Conservation (phyloP, 176 grass and related monocot genomes). For the Triticum timopheevii region DNA sequence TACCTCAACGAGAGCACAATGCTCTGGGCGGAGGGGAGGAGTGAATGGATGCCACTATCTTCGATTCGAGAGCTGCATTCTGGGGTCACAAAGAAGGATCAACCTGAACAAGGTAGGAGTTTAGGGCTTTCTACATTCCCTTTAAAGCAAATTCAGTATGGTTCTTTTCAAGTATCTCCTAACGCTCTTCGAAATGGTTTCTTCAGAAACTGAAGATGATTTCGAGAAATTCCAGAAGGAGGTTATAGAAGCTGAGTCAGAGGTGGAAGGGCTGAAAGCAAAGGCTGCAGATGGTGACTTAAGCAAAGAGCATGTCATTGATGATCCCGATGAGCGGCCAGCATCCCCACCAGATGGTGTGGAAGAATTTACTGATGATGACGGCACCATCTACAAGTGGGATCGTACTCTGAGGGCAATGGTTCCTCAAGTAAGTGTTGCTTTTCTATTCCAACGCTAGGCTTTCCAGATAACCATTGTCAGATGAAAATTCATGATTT, state of each 20-base stretch:
- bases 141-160: neutral
- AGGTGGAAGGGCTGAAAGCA: slow-evolving; percentile 45
- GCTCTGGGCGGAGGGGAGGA: slow-evolving; percentile 84
- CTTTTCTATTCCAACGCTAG: neutral
- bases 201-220: slow-evolving; percentile 60
- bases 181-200: slow-evolving; percentile 7
- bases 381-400: slow-evolving; percentile 96
- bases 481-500: neutral
- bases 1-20: slow-evolving; percentile 67
- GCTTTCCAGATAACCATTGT: neutral
- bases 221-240: slow-evolving; percentile 84
- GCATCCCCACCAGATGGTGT: slow-evolving; percentile 81
- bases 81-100: slow-evolving; percentile 33
- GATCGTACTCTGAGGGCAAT: slow-evolving; percentile 70
- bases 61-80: slow-evolving; percentile 58
- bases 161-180: slow-evolving; percentile 17
- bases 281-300: slow-evolving; percentile 22
- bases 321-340: slow-evolving; percentile 55
- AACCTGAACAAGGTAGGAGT: slow-evolving; percentile 45
- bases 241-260: slow-evolving; percentile 55
- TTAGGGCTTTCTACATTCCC: slow-evolving; percentile 21
- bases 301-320: slow-evolving; percentile 12
- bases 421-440: slow-evolving; percentile 93
- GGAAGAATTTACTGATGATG: slow-evolving; percentile 96
- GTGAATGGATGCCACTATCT: slow-evolving; percentile 65